Evolutionary conservation across 148 eudicot species (phyloP).

Genomic region (Rhododendron kiyosumense): DNA sequence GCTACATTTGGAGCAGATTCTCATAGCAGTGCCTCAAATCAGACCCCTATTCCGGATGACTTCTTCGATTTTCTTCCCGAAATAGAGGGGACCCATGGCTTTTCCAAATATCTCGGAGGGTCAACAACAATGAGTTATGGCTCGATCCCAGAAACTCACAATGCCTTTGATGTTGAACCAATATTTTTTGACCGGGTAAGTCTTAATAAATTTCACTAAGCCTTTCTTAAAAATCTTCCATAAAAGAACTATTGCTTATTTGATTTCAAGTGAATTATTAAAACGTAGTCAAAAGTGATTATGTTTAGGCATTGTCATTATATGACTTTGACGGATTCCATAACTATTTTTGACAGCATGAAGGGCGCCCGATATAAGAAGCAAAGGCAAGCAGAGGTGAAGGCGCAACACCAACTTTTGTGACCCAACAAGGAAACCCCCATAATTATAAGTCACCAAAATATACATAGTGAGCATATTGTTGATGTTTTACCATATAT

Average conservation of each 20-base stretch:
- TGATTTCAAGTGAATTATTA: too few relatives aligned
- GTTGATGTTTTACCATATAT: not conserved
- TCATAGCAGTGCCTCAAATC: not conserved
- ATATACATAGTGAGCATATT: not conserved
- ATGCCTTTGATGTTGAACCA: not conserved
- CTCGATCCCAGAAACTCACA: not conserved
- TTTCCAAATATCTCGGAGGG: not conserved
- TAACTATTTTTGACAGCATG: not conserved
- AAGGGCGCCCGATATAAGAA: not conserved
- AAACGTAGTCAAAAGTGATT: not conserved
- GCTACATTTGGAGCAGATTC: not conserved
- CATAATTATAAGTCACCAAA: not conserved
- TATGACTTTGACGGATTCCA: not conserved
- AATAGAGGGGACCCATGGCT: not conserved
- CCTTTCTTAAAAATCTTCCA: not conserved
- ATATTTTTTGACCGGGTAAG: not conserved
- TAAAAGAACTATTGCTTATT: too few relatives aligned
- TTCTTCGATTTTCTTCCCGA: slow-evolving; percentile 8
- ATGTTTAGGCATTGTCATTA: not conserved
- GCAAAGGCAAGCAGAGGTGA: not conserved
- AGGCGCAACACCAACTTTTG: not conserved
- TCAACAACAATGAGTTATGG: not conserved
- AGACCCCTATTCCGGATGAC: not conserved
- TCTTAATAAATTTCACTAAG: not conserved
- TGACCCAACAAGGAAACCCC: not conserved